Evolutionary conservation across 257 asterid genomes (phyloP).

Genomic region (Verbena officinalis): DNA sequence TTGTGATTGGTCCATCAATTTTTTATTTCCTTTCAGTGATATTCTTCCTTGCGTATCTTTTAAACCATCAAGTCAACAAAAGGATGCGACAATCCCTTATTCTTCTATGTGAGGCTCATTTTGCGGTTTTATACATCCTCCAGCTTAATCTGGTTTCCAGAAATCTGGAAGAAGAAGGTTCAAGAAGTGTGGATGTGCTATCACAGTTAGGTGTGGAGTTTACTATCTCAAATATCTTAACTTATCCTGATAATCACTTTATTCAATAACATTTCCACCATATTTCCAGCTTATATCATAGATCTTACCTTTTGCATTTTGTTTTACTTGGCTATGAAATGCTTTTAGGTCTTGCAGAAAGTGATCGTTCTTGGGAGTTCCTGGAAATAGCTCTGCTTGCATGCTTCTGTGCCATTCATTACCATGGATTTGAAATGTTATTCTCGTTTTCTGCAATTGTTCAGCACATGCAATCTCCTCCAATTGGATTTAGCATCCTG

Average conservation of each 20-base stretch:
- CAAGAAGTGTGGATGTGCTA: slow-evolving; percentile 50
- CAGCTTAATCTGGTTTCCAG: slow-evolving; percentile 61
- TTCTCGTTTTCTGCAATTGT: slow-evolving; percentile 74
- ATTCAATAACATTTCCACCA: slow-evolving; percentile 14
- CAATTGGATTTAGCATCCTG: slow-evolving; percentile 72
- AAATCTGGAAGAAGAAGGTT: slow-evolving; percentile 49
- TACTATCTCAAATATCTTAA: slow-evolving; percentile 22
- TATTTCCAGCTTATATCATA: slow-evolving; percentile 13
- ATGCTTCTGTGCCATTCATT: slow-evolving; percentile 69
- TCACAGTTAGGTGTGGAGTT: slow-evolving; percentile 62
- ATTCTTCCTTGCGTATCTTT: slow-evolving; percentile 65
- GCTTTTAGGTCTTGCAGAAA: slow-evolving; percentile 60
- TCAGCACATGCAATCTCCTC: slow-evolving; percentile 65
- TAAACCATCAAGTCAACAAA: slow-evolving; percentile 59
- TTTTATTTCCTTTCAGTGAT: slow-evolving; percentile 53
- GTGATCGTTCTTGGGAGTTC: slow-evolving; percentile 60
- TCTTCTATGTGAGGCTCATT: slow-evolving; percentile 76
- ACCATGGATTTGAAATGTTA: slow-evolving; percentile 65
- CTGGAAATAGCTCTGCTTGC: slow-evolving; percentile 64
- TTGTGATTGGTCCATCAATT: slow-evolving; percentile 24
- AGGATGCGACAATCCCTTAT: slow-evolving; percentile 65
- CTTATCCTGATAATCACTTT: slow-evolving; percentile 6
- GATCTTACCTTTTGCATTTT: slow-evolving; percentile 2
- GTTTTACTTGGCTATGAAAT: slow-evolving; percentile 16
- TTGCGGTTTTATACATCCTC: slow-evolving; percentile 62